Base-by-base conservation (phyloP, 768 basidiomycete genomes). In the Lentinula edodes region DNA sequence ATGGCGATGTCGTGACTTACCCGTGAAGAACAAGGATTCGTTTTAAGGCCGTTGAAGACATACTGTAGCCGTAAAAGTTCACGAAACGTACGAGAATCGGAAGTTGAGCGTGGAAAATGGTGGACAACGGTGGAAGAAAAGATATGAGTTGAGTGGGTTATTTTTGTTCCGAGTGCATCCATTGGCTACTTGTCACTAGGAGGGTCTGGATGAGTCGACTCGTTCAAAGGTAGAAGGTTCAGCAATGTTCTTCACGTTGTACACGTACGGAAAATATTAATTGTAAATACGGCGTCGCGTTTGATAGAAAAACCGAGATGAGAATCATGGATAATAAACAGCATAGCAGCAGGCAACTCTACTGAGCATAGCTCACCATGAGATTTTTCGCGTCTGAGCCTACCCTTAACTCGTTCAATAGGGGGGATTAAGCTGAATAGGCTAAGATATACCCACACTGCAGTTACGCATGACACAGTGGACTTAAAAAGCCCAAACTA, bases 11-110 rank as follows among this genome's bases (percentile, higher is more conserved):
- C 34, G 51, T 34, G 34, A 52, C 41, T 43, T 15, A 56, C 55
- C 55, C 55, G 55, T 56, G 55, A 42, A 56, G 55, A 12, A 56
- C 55, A 23, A 56, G 55, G 15, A 56, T 39, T 56, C 55, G 55
- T 42, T 56, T 56, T 38, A 56, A 42, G 28, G 42, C 32, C 23
- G 41, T 39, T 43, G 55, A 43, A 45, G 55, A 38, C 55, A 56
- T 56, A 6, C 3, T 15, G 7, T 20, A 16, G 39, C 39, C 16
- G 55, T 42, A 42, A 39, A 56, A 7, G 46, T 48, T 10, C 20
- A 20, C 20, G 46, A 45, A n/a, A 45, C 4, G 16, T 45, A n/a
- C 43, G 20, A 48, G 46, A 20, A 48, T 48, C 46, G 46, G 46
- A 20, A 48, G 46, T 45, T 45, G 46, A 10, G 46, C 46, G 46